phyloP scores from a whole-genome alignment of 257 asterid genomes.

The Ligustrum vulgare region DNA sequence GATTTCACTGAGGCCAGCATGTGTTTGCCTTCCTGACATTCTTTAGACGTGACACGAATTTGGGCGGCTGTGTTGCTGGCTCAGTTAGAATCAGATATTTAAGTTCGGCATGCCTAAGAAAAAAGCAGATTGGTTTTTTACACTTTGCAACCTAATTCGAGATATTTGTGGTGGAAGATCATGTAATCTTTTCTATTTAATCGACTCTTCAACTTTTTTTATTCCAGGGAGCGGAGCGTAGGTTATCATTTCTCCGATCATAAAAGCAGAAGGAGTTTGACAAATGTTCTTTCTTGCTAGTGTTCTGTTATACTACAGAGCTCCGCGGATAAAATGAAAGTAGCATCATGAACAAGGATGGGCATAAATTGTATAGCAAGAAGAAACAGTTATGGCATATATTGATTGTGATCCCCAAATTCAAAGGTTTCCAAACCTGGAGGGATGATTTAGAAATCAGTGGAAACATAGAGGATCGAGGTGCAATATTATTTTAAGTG shows the following conservation, averaged over 20 bases:
- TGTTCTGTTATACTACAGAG: slow-evolving; percentile 38
- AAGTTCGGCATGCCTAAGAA: too few relatives aligned
- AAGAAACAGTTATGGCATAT: background rate
- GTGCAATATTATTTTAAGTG: too few relatives aligned
- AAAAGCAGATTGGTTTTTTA: too few relatives aligned
- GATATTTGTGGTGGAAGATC: background rate
- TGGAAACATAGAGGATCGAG: too few relatives aligned
- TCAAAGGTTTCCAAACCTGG: too few relatives aligned
- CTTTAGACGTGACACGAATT: too few relatives aligned
- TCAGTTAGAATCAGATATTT: too few relatives aligned
- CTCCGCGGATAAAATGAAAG: slow-evolving; percentile 29
- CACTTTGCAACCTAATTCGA: background rate
- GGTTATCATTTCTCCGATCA: slow-evolving; percentile 44
- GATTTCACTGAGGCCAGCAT: background rate
- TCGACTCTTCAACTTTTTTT: background rate
- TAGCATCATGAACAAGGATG: background rate
- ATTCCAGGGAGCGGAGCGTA: slow-evolving; percentile 47
- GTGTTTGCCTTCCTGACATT: too few relatives aligned
- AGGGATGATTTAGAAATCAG: too few relatives aligned
- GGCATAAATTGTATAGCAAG: background rate
- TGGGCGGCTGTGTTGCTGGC: too few relatives aligned
- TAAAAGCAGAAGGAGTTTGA: slow-evolving; percentile 46
- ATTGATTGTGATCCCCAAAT: too few relatives aligned
- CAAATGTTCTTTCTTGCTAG: slow-evolving; percentile 54
- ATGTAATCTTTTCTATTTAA: background rate